Evolutionary conservation across 805 yeast genomes (phyloP).

Genomic region (Metschnikowia kunwiensis): DNA sequence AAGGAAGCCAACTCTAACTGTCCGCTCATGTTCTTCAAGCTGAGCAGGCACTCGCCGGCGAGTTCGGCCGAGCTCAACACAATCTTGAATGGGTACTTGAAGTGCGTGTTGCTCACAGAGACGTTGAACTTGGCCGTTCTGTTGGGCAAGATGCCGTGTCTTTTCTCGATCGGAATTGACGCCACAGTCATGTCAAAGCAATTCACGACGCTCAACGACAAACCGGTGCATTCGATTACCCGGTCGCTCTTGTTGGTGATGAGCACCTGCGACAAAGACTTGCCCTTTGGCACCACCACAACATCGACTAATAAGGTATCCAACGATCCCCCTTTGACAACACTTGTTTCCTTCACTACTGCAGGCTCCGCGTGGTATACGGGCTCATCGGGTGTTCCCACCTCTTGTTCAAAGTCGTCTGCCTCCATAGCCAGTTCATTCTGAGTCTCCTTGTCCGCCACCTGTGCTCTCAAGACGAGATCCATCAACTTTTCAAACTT

Average conservation of each 20-base stretch:
- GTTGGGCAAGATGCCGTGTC: slow-evolving; percentile 31
- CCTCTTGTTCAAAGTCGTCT: background rate
- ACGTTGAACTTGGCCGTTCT: slow-evolving; percentile 34
- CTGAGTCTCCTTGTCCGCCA: background rate
- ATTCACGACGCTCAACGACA: slow-evolving; percentile 29
- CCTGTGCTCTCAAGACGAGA: slow-evolving; percentile 1
- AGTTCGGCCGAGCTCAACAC: slow-evolving; percentile 22
- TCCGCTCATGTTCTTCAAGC: slow-evolving; percentile 24
- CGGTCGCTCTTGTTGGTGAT: slow-evolving; percentile 28
- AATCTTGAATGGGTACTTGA: slow-evolving; percentile 34
- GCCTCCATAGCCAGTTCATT: background rate
- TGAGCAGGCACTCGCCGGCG: slow-evolving; percentile 23
- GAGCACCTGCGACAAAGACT: slow-evolving; percentile 29
- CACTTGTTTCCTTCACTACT: background rate
- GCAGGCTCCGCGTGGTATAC: background rate
- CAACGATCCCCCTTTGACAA: background rate
- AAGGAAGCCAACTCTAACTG: slow-evolving; percentile 6
- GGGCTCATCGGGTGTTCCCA: background rate
- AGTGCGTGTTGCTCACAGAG: slow-evolving; percentile 28
- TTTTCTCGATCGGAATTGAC: slow-evolving; percentile 29
- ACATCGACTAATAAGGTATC: slow-evolving; percentile 17
- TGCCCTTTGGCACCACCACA: slow-evolving; percentile 30
- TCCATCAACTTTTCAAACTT: slow-evolving; percentile 2
- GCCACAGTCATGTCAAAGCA: slow-evolving; percentile 27
- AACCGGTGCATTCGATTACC: slow-evolving; percentile 29